phyloP scores from a whole-genome alignment of 805 yeast species.

The Wickerhamomyces alni region DNA sequence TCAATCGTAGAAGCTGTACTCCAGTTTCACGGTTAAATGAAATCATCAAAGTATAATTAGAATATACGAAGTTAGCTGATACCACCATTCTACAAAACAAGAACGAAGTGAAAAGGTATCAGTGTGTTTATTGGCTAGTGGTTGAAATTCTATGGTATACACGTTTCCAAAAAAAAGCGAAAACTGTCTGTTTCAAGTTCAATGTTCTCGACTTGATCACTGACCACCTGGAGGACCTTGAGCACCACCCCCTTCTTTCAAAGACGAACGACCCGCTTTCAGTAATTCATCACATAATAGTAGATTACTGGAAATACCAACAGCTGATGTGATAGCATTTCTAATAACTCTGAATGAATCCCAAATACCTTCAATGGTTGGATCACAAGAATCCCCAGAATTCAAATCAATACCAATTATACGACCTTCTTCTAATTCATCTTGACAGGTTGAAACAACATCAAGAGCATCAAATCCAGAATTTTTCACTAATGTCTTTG shows the following conservation, averaged over 20 bases:
- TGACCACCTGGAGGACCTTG: conserved; percentile 18
- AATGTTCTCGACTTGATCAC: too few relatives aligned
- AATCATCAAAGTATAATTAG: too few relatives aligned
- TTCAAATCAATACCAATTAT: conserved; percentile 86
- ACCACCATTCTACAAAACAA: too few relatives aligned
- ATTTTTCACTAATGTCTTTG: conserved; percentile 86
- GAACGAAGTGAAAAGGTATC: too few relatives aligned
- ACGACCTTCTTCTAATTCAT: conserved; percentile 74
- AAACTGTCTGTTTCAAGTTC: too few relatives aligned
- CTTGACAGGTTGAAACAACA: conserved; percentile 83
- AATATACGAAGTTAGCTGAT: too few relatives aligned
- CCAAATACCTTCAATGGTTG: conserved; percentile 91
- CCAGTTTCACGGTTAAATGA: too few relatives aligned
- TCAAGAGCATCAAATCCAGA: conserved; percentile 94
- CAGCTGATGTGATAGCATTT: conserved; percentile 87
- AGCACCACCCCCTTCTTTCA: conserved; percentile 55
- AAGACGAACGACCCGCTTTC: conserved; percentile 93
- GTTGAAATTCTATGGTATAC: too few relatives aligned
- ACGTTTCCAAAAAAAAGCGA: too few relatives aligned
- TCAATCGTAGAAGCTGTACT: too few relatives aligned
- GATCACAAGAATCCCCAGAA: conserved; percentile 95
- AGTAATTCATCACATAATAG: conserved; percentile 92
- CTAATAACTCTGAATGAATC: conserved; percentile 92
- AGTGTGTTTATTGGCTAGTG: too few relatives aligned
- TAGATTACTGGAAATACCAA: conserved; percentile 89